Evolutionary conservation across 768 basidiomycete genomes (phyloP).

Genomic region (Russula sp.): DNA sequence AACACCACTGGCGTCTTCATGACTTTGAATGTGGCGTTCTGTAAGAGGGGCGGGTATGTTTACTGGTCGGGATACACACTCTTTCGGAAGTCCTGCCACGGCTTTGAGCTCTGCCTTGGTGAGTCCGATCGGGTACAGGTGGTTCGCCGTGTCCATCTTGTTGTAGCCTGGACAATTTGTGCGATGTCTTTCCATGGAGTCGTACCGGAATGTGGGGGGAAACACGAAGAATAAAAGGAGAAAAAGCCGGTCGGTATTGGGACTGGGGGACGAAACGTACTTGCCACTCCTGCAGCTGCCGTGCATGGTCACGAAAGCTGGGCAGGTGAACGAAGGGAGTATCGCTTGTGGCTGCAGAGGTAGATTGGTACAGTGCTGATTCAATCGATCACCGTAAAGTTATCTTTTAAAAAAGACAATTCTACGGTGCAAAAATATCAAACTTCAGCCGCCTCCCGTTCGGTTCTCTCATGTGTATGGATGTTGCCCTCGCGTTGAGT

Average conservation of each 20-base stretch:
- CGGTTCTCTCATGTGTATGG: too few species aligned
- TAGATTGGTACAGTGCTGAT: neutral
- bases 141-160: neutral
- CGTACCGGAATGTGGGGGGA: neutral
- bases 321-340: neutral
- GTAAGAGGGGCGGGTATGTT: conserved; percentile 62
- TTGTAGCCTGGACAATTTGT: neutral
- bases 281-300: neutral
- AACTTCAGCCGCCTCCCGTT: conserved; percentile 4
- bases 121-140: neutral
- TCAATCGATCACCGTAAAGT: too few species aligned
- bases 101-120: neutral
- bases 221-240: too few species aligned
- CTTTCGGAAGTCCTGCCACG: neutral
- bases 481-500: too few species aligned
- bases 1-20: conserved; percentile 47
- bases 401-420: too few species aligned
- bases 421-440: too few species aligned
- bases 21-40: conserved; percentile 38
- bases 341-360: rapidly evolving
- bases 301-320: neutral
- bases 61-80: conserved; percentile 37
- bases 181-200: conserved; percentile 5
- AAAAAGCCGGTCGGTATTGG: too few species aligned
- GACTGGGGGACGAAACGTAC: neutral